Evolutionary conservation across 805 yeast genomes (phyloP).

Genomic region (Kodamaea neixiangensis): DNA sequence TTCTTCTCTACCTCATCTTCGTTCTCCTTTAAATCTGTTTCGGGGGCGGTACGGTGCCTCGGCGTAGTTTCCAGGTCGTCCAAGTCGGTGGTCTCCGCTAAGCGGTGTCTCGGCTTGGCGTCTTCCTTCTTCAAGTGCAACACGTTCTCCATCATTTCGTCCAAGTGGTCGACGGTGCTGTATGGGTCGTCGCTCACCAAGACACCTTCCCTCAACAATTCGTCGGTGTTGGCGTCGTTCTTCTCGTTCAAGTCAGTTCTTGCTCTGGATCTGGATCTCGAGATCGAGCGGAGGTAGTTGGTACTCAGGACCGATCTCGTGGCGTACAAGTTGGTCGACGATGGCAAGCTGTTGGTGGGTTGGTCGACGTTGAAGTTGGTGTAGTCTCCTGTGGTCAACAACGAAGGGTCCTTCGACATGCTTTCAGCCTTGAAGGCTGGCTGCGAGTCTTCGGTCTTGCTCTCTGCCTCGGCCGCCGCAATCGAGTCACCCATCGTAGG

Average conservation of each 20-base stretch:
- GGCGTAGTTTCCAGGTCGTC: not conserved
- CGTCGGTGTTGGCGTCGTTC: conserved; percentile 35
- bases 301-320: conserved; percentile 46
- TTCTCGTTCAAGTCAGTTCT: conserved; percentile 28
- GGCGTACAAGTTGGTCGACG: conserved; percentile 24
- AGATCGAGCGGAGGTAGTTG: conserved; percentile 63
- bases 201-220: conserved; percentile 59
- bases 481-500: conserved; percentile 48
- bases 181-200: conserved; percentile 52
- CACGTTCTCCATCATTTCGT: conserved; percentile 51
- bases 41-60: conserved; percentile 16
- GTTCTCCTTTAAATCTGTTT: not conserved
- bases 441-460: conserved; percentile 2
- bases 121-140: conserved; percentile 24
- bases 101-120: conserved; percentile 5
- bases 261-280: conserved; percentile 62
- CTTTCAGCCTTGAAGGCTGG: not conserved
- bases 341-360: conserved; percentile 19
- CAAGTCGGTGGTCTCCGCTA: not conserved
- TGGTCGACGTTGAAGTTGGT: conserved; percentile 46
- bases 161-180: conserved; percentile 48
- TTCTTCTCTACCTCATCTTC: conserved; percentile 2
- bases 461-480: conserved; percentile 41
- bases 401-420: conserved; percentile 35
- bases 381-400: conserved; percentile 48